Evolutionary conservation across 306 rosid species (phyloP), one percentile per base, ranked within the genome.

Genomic region (Citrullus mucosospermus): DNA sequence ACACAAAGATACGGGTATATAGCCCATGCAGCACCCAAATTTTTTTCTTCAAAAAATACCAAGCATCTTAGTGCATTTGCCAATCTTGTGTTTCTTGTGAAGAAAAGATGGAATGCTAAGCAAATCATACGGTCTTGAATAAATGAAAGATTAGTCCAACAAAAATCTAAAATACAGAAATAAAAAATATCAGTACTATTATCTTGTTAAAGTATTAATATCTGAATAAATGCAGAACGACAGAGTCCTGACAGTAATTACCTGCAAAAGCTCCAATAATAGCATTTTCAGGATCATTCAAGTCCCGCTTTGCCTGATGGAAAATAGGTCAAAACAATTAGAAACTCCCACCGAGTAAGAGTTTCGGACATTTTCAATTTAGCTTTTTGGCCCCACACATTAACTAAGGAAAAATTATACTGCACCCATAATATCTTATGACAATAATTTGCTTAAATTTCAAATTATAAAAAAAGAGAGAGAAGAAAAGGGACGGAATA

Each of bases 231-330:
- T 77, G 67, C 69, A 77, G 15, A 44, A 77, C 43, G 22, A 60
- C 44, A 59, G 28, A 38, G 67, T 12, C 81, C 55, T 73, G 68
- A 81, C 18, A 41, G 78, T 53, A 72, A 51, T 59, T 86, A 94
- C 98, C 98, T 70, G 98, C 92, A 87, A 94, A 94, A 85, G 98
- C 97, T 70, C 98, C 97, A 75, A 94, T 88, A 61, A 94, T 25
- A 32, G 98, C 98, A 86, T 92, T 94, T 82, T 94, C 98, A 4
- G 98, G 93, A 84, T 89, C 95, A 34, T 89, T 89, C 79, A 92
- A 84, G 76, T 94, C 90, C 86, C 96, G 85, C 80, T 82, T 84
- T 39, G 95, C 97, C 98, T 92, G 85, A 79, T 82, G 85, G 79
- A 72, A 58, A 62, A 88, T 77, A 13, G 81, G 48, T 66, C 22